Evolutionary conservation across 1,139 yeast genomes (phyloP).

Genomic region (Saccharomycopsis hybrid): DNA sequence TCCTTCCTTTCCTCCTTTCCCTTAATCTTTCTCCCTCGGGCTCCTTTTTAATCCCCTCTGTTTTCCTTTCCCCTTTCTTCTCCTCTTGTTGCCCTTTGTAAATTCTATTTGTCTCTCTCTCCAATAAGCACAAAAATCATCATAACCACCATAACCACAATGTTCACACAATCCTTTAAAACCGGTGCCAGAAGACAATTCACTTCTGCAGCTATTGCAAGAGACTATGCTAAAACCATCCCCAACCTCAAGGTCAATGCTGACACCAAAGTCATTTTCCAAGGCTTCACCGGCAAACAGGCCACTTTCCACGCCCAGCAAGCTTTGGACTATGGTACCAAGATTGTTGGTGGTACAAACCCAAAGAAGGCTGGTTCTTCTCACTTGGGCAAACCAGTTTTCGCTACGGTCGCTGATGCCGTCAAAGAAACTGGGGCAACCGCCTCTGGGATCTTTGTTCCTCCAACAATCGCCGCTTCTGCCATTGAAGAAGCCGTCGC

Average conservation of each 20-base stretch:
- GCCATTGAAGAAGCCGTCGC: slow-evolving; percentile 97
- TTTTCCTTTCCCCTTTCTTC: no score
- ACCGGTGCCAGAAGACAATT: slow-evolving; percentile 24
- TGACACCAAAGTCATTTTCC: slow-evolving; percentile 93
- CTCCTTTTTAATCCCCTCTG: no score
- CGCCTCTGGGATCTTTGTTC: slow-evolving; percentile 96
- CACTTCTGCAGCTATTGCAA: slow-evolving; percentile 29
- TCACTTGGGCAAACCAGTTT: slow-evolving; percentile 87
- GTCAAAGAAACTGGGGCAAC: slow-evolving; percentile 85
- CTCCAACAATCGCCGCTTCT: slow-evolving; percentile 93
- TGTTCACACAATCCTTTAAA: slow-evolving; percentile 17
- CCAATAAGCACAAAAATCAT: no score
- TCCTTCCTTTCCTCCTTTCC: no score
- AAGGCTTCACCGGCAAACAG: slow-evolving; percentile 97
- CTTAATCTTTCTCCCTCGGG: no score
- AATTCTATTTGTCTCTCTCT: no score
- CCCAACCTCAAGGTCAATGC: slow-evolving; percentile 75
- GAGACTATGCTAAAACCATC: slow-evolving; percentile 61
- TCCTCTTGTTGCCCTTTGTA: no score
- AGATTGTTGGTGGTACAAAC: slow-evolving; percentile 97
- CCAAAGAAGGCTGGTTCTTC: slow-evolving; percentile 94
- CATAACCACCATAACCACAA: no score
- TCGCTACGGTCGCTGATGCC: slow-evolving; percentile 82
- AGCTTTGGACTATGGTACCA: slow-evolving; percentile 86
- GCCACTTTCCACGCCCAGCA: slow-evolving; percentile 98